Percentiles rank a stretch among this genome's conserved stretches.
Evolutionary conservation across 352 stramenopile genomes (phyloP).

Genomic region (Thraustochytrium striatum): DNA sequence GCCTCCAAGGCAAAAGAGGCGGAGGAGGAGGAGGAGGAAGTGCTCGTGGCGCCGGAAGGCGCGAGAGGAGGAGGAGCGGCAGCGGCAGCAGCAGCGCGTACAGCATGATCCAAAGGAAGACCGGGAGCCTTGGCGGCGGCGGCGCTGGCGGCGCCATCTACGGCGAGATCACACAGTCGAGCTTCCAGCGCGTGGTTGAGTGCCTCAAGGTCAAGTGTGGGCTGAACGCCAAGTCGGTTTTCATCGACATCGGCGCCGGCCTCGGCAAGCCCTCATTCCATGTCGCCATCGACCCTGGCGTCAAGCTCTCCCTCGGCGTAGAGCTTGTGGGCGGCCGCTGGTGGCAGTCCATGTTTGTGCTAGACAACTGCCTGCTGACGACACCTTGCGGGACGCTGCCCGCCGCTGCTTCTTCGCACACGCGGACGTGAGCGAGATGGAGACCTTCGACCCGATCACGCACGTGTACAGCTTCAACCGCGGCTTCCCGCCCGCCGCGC

Average conservation of each 20-base stretch:
- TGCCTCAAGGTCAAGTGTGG: conserved; percentile 85
- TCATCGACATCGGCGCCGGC: conserved; percentile 93
- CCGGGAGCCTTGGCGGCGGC: conserved; percentile 87
- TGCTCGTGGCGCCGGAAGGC: too few relatives aligned
- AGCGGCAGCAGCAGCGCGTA: conserved; percentile 16
- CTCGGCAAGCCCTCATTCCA: conserved; percentile 97
- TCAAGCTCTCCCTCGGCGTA: conserved; percentile 80
- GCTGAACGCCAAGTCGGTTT: conserved; percentile 75
- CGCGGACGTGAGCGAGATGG: conserved; percentile 86
- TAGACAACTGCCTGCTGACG: conserved; percentile 73
- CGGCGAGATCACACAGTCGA: conserved; percentile 91
- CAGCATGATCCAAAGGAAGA: conserved; percentile 81
- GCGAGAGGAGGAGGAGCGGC: too few relatives aligned
- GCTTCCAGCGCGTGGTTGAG: conserved; percentile 93
- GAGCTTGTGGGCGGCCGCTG: conserved; percentile 90
- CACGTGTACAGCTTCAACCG: conserved; percentile 98
- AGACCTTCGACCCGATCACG: conserved; percentile 91
- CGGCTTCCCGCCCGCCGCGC: conserved; percentile 86
- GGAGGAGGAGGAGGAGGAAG: neutral
- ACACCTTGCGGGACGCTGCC: conserved; percentile 57
- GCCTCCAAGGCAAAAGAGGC: neutral
- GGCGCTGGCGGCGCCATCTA: conserved; percentile 92
- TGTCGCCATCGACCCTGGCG: conserved; percentile 87
- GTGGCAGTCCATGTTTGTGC: conserved; percentile 86
- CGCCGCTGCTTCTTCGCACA: conserved; percentile 74